phyloP scores from a whole-genome alignment of 176 grass and related monocot genomes.

The Paspalum vaginatum region DNA sequence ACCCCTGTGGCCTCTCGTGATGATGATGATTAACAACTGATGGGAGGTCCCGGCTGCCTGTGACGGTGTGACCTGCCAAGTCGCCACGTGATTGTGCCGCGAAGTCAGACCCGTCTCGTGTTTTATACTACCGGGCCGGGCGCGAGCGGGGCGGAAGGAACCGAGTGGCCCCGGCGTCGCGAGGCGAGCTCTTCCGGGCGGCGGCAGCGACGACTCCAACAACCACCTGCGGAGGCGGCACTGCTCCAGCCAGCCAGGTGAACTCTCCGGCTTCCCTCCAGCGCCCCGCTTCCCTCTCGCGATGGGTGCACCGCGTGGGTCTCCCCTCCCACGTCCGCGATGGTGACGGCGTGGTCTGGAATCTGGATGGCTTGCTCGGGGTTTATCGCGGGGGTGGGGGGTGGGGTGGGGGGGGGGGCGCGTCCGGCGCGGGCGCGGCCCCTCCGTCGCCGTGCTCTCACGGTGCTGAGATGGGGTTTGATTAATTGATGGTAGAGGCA shows the following conservation, averaged over 20 bases:
- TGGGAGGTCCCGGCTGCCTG: neutral
- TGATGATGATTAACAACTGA: neutral
- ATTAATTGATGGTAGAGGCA: neutral
- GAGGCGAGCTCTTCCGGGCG: neutral
- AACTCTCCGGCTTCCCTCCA: neutral
- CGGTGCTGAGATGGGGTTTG: neutral
- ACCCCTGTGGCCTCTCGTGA: neutral
- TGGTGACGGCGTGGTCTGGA: neutral
- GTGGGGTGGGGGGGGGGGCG: too few relatives aligned
- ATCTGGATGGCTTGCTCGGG: neutral
- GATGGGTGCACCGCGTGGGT: neutral
- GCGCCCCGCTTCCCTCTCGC: too few relatives aligned
- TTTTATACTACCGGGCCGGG: neutral
- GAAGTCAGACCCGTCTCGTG: neutral
- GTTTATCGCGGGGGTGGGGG: neutral
- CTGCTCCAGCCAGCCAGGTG: conserved; percentile 26
- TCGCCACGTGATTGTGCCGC: neutral
- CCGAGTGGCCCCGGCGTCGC: neutral
- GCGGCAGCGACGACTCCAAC: conserved; percentile 9
- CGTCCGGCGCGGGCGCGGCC: neutral
- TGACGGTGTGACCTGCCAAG: too few relatives aligned
- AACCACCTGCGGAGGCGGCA: neutral
- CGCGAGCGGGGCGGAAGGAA: neutral
- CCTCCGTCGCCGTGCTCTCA: neutral
- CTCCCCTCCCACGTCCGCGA: neutral